These are phyloP conservation scores for Acmispon strigosus DNA, from an alignment of 306 rosid species.

Conservation along the genomic window DNA sequence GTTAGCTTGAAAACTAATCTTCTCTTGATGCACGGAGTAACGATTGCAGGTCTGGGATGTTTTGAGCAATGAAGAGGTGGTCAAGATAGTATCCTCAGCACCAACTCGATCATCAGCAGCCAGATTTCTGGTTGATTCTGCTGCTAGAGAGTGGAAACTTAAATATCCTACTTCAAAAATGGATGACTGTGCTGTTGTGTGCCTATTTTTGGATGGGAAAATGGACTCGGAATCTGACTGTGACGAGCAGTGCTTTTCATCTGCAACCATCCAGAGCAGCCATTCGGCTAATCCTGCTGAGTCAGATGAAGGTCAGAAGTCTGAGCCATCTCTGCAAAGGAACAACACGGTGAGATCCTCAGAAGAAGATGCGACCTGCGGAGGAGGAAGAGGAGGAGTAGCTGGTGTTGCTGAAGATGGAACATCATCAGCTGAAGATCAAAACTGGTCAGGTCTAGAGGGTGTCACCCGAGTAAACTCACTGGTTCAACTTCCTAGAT, in stretches of 20 bases:
- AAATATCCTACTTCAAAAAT: slow-evolving; percentile 92
- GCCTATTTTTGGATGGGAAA: slow-evolving; percentile 82
- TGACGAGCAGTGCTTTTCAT: slow-evolving; percentile 74
- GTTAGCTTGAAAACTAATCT: not conserved
- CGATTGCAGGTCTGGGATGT: slow-evolving; percentile 86
- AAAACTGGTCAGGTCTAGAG: slow-evolving; percentile 82
- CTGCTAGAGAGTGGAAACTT: slow-evolving; percentile 82
- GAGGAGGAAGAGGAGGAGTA: slow-evolving; percentile 20
- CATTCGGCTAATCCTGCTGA: slow-evolving; percentile 63
- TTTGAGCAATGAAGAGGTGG: slow-evolving; percentile 92
- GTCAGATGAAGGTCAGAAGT: slow-evolving; percentile 68
- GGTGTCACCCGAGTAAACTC: slow-evolving; percentile 97
- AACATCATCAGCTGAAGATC: slow-evolving; percentile 45
- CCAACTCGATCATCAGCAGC: slow-evolving; percentile 74
- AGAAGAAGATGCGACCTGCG: slow-evolving; percentile 37
- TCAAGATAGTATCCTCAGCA: slow-evolving; percentile 70
- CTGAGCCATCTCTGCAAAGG: slow-evolving; percentile 75
- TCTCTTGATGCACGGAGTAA: not conserved
- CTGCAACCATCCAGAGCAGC: slow-evolving; percentile 66
- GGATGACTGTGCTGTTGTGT: slow-evolving; percentile 97
- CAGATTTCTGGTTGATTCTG: slow-evolving; percentile 70
- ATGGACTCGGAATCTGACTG: slow-evolving; percentile 86
- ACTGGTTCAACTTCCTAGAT: slow-evolving; percentile 97
- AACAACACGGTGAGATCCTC: slow-evolving; percentile 71
- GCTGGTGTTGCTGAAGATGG: slow-evolving; percentile 39